Evolutionary conservation across 1,284 basidiomycete genomes (phyloP), one percentile per base, ranked within the genome.

Genomic region (Malassezia dermatis): DNA sequence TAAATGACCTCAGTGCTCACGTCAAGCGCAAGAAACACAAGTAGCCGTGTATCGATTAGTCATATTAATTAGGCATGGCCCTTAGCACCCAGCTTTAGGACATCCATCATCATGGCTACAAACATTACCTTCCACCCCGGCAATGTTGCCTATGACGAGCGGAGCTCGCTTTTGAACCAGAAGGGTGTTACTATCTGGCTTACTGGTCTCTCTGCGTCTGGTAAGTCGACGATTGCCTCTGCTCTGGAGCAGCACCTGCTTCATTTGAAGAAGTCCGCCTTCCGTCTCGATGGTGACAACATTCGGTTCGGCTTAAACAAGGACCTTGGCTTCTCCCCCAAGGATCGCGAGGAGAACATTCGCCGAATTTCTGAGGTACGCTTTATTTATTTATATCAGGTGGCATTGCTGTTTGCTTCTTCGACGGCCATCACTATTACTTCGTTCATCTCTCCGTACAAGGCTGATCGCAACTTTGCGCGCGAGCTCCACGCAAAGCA

Each of bases 371-470:
- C 90, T 62, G 94, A 99, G 82, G 46, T 48, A 39, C 17, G 44
- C 30, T 24, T 21, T 46, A 19, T 19, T 2, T 3, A 30, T 17
- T 34, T 2, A 31, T 23, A 8, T 12, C 11, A 46, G 44, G 89
- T 98, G 48, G 85, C 94, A 27, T 89, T 89, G 71, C 80, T 99
- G 35, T 95, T 99, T 76, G 83, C 90, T 13, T 86, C 91, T 65
- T 84, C 90, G 2, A 84, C 83, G 37, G 85, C 86, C 62, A 81
- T 95, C 65, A 81, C 86, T 21, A 81, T 95, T 71, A 94, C 94
- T 8, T 91, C 93, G 26, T 99, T 99, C 79, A 99, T 99, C 77
- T 95, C 91, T 7, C 94, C 94, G n/a, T 96, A 77, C 72, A 81
- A 83, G 44, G 82, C 84, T 4, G 94, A 99, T 79, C 84, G 93